These are phyloP conservation scores for Gracilariopsis chorda DNA, from an alignment of 23 red algal genomes.

Conservation along the genomic window DNA sequence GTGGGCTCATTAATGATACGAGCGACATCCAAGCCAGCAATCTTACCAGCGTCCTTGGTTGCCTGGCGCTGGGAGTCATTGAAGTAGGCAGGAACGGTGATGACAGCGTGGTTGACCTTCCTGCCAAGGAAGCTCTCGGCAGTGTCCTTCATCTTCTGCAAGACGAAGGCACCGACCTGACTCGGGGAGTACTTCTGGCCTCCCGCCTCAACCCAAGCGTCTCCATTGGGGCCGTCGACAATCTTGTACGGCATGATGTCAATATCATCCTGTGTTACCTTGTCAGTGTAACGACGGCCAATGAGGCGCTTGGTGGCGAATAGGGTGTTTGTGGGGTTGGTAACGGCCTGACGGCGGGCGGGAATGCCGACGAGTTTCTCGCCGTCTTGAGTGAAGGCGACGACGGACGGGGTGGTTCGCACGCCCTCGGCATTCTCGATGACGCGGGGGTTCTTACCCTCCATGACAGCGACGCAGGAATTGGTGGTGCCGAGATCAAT, in stretches of 20 bases:
- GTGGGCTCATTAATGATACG: constrained; percentile 99
- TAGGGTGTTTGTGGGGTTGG: constrained; percentile 95
- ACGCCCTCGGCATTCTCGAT: constrained; percentile 98
- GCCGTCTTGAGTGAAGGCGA: constrained; percentile 95
- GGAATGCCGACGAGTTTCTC: constrained; percentile 89
- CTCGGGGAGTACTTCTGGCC: constrained; percentile 95
- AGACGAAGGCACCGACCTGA: constrained; percentile 96
- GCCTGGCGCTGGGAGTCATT: constrained; percentile 98
- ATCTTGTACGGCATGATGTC: constrained; percentile 98
- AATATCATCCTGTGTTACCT: constrained; percentile 86
- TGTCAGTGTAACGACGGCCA: constrained; percentile 86
- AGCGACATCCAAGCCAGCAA: constrained; percentile 96
- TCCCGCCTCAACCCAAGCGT: constrained; percentile 95
- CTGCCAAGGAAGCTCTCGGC: constrained; percentile 92
- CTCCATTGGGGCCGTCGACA: constrained; percentile 84
- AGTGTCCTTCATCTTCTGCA: constrained; percentile 99
- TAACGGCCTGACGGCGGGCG: constrained; percentile 86
- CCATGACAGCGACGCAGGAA: constrained; percentile 98
- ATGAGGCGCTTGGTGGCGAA: constrained; percentile 99
- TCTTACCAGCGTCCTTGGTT: constrained; percentile 98
- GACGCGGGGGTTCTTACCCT: constrained; percentile 90
- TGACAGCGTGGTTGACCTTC: constrained; percentile 86
- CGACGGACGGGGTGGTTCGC: constrained; percentile 94
- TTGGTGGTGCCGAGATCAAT: constrained; percentile 99
- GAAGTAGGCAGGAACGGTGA: constrained; percentile 98